These are phyloP conservation scores for Evernia prunastri DNA, from an alignment of 495 filamentous ascomycete species.

Conservation along the genomic window DNA sequence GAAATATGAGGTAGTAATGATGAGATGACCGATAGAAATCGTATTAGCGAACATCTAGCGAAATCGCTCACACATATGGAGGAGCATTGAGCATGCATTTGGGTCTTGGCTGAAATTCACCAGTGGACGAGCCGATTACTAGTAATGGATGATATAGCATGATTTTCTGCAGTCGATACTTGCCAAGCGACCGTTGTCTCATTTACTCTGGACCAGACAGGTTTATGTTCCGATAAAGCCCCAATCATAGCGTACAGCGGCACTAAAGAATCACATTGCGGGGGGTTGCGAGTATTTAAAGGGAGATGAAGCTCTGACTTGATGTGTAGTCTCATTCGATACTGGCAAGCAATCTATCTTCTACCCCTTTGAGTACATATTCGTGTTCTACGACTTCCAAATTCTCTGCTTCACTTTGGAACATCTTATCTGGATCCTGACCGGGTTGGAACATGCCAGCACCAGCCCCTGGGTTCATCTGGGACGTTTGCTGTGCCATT, in stretches of 20 bases:
- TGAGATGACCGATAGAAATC: not conserved
- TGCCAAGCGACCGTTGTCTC: not conserved
- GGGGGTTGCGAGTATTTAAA: not conserved
- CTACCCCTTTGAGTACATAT: constrained; percentile 79
- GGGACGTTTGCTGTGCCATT: constrained; percentile 88
- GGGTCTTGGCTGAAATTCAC: not conserved
- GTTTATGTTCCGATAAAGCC: not conserved
- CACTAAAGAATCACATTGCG: not conserved
- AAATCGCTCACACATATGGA: constrained; percentile 2
- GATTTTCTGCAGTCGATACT: not conserved
- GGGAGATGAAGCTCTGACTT: not conserved
- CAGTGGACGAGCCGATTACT: not conserved
- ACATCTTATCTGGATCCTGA: constrained; percentile 93
- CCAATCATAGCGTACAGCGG: not conserved
- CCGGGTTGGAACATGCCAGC: constrained; percentile 81
- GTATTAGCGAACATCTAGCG: not conserved
- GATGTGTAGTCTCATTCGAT: not conserved
- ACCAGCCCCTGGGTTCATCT: constrained; percentile 63
- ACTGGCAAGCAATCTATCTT: constrained; percentile 62
- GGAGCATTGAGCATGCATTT: not conserved
- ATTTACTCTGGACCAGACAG: not conserved
- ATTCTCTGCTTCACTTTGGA: constrained; percentile 86
- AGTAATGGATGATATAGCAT: not conserved
- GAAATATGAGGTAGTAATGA: constrained; percentile 15
- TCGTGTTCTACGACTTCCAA: constrained; percentile 89